phyloP scores from a whole-genome alignment of 2,329 filamentous ascomycete genomes.

The Ramularia collo-cygni region DNA sequence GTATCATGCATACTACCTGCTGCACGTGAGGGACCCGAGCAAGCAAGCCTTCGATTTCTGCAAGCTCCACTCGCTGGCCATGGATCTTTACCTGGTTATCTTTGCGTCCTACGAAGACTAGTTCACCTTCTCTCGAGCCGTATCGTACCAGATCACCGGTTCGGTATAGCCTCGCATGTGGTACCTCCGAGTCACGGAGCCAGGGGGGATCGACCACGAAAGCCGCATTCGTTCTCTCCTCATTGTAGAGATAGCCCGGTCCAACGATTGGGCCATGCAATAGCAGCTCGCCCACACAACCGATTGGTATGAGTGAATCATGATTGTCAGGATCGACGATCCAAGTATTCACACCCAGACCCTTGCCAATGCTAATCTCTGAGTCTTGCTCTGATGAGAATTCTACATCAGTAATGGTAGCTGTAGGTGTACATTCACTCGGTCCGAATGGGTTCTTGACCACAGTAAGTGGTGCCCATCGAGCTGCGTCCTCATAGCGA shows the following conservation, averaged over 20 bases:
- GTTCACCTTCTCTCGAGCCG: not conserved
- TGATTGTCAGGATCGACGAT: constrained; percentile 26
- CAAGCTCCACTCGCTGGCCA: not conserved
- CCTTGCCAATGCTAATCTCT: too few species aligned
- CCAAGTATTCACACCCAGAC: too few species aligned
- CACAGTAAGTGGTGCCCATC: too few species aligned
- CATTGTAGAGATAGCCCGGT: constrained; percentile 35
- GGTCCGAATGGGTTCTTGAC: too few species aligned
- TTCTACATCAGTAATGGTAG: too few species aligned
- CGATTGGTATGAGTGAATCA: constrained; percentile 33
- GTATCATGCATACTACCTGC: too few species aligned
- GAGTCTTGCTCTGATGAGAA: too few species aligned
- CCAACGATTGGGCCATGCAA: constrained; percentile 39
- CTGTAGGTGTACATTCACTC: too few species aligned
- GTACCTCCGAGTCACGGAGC: not conserved
- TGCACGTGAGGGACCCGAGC: too few species aligned
- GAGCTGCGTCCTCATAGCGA: too few species aligned
- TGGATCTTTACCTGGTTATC: not conserved
- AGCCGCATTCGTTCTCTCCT: constrained; percentile 21
- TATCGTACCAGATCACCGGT: not conserved
- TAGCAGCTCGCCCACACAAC: constrained; percentile 37
- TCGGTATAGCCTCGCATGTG: not conserved
- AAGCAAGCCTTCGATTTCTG: not conserved
- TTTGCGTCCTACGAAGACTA: not conserved
- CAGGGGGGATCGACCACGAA: constrained; percentile 21